phyloP scores from a whole-genome alignment of 2,329 filamentous ascomycete species.

The Fusarium sambucinum region DNA sequence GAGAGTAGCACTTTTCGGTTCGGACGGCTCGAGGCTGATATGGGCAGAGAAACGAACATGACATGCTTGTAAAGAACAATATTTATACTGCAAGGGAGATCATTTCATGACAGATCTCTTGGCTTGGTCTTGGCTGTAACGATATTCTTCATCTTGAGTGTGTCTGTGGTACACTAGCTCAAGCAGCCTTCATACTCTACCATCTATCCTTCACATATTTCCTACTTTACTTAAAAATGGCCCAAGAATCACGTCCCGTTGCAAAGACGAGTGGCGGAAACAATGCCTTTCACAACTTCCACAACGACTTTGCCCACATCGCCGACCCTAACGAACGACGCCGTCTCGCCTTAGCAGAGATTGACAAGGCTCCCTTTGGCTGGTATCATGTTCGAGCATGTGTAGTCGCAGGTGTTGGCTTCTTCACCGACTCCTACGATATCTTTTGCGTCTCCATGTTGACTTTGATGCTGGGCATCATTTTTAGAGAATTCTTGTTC shows the following conservation, averaged over 20 bases:
- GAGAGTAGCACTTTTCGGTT: constrained; percentile 25
- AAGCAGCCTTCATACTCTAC: neutral
- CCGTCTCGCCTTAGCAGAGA: constrained; percentile 81
- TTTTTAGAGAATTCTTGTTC: too few species aligned
- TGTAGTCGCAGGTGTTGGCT: constrained; percentile 83
- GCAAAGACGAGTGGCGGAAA: constrained; percentile 73
- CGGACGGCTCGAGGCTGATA: constrained; percentile 19
- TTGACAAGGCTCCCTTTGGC: constrained; percentile 84
- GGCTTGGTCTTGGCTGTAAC: constrained; percentile 30
- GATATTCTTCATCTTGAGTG: constrained; percentile 20
- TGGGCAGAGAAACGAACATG: neutral
- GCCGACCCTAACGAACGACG: constrained; percentile 82
- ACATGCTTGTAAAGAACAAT: neutral
- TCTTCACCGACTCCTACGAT: constrained; percentile 89
- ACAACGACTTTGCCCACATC: constrained; percentile 76
- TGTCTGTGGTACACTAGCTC: neutral
- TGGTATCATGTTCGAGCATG: constrained; percentile 87
- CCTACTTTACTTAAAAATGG: constrained; percentile 18
- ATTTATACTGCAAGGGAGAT: constrained; percentile 26
- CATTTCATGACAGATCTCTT: constrained; percentile 8
- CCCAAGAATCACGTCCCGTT: constrained; percentile 26
- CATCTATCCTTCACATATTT: neutral
- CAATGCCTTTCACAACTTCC: constrained; percentile 79
- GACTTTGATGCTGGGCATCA: constrained; percentile 81
- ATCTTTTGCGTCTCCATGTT: constrained; percentile 83